Percentiles rank a stretch among this genome's conserved stretches.
These are phyloP conservation scores for Cyanidiococcus yangmingshanensis DNA, from an alignment of 23 red algal genomes.

Conservation along the genomic window DNA sequence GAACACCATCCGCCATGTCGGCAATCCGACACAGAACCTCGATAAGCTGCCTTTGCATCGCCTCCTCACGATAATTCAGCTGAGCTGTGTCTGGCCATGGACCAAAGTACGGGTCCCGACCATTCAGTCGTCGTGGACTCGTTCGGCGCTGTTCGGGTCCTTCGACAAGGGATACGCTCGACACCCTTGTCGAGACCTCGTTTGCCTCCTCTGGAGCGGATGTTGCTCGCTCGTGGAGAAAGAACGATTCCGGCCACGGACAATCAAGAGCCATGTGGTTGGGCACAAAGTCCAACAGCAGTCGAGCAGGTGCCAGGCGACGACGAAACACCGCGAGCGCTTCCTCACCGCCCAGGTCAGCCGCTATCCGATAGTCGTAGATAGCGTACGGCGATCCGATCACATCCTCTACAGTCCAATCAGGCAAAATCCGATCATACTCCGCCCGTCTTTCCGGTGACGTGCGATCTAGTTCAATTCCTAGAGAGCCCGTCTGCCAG, in stretches of 20 bases:
- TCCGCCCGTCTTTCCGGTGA: conserved; percentile 5
- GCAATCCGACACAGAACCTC: conserved; percentile 24
- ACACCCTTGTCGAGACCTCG: background rate
- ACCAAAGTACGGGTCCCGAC: conserved; percentile 36
- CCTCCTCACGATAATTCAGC: conserved; percentile 41
- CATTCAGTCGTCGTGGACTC: background rate
- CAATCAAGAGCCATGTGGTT: conserved; percentile 30
- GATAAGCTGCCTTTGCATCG: background rate
- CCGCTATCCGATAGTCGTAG: conserved; percentile 28
- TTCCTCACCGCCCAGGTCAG: conserved; percentile 23
- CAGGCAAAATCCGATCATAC: conserved; percentile 23
- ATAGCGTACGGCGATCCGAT: conserved; percentile 51
- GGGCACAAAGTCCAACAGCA: conserved; percentile 46
- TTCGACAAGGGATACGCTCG: background rate
- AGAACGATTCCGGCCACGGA: background rate
- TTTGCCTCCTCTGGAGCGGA: background rate
- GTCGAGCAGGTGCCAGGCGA: background rate
- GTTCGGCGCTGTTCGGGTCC: background rate
- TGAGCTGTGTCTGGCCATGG: conserved; percentile 44
- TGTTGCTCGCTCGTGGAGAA: background rate
- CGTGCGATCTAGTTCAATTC: conserved; percentile 26
- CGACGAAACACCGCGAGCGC: conserved; percentile 24
- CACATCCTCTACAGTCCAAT: conserved; percentile 30
- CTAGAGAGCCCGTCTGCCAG: conserved; percentile 24
- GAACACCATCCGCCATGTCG: conserved; percentile 27